Evolutionary conservation across 305 asterid genomes (phyloP).

Genomic region (Fraxinus latifolia): DNA sequence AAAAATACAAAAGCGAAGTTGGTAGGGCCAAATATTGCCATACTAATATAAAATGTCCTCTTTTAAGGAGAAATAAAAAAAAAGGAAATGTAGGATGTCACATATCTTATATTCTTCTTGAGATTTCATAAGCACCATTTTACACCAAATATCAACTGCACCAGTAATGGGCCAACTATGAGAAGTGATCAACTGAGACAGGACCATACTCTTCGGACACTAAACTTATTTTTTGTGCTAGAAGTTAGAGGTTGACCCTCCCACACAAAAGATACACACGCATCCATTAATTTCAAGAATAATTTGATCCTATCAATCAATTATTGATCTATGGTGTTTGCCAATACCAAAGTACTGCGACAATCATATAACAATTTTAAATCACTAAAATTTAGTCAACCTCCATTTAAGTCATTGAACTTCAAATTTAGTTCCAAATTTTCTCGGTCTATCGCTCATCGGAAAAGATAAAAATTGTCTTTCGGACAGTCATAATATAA

Average conservation of each 20-base stretch:
- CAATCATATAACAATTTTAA: background rate
- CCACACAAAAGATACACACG: background rate
- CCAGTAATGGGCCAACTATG: background rate
- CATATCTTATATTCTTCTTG: background rate
- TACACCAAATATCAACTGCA: background rate
- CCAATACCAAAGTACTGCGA: no score
- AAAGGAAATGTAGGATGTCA: background rate
- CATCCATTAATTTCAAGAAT: background rate
- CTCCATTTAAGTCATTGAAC: background rate
- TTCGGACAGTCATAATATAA: background rate
- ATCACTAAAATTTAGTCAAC: background rate
- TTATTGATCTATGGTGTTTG: background rate
- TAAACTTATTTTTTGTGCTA: no score
- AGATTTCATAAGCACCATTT: background rate
- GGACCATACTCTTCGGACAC: background rate
- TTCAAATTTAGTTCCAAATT: background rate
- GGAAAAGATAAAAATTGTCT: background rate
- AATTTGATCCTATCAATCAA: background rate
- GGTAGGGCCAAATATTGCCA: background rate
- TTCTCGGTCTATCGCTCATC: background rate
- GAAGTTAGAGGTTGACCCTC: background rate
- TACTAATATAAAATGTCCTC: background rate
- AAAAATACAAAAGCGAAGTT: background rate
- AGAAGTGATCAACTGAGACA: background rate
- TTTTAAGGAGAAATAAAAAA: background rate